phyloP scores from a whole-genome alignment of 1,284 basidiomycete species.

The Trametes pubescens region DNA sequence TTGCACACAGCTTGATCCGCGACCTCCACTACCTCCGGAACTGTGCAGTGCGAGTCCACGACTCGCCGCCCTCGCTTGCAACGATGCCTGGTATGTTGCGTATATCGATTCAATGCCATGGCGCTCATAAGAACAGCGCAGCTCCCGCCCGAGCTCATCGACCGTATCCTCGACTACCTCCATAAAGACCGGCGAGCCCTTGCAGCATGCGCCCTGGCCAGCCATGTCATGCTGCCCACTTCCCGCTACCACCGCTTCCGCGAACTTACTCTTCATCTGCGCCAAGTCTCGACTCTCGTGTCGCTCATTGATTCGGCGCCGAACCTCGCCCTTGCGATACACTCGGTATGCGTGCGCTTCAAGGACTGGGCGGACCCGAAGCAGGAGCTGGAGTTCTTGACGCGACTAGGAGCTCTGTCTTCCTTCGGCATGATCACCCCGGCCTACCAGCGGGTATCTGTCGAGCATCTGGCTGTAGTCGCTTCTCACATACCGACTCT shows the following conservation, averaged over 20 bases:
- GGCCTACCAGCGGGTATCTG: background rate
- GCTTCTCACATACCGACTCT: background rate
- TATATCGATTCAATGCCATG: no score
- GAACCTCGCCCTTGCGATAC: conserved; percentile 15
- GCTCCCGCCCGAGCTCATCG: conserved; percentile 45
- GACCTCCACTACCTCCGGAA: conserved; percentile 4
- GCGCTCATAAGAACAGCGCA: background rate
- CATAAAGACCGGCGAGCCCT: conserved; percentile 43
- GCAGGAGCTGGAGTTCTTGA: background rate
- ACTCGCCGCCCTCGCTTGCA: background rate
- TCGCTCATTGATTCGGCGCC: conserved; percentile 15
- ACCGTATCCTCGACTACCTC: conserved; percentile 46
- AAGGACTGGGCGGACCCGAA: background rate
- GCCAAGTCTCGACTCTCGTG: background rate
- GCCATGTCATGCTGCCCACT: conserved; percentile 44
- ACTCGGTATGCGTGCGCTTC: conserved; percentile 8
- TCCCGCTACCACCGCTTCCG: conserved; percentile 47
- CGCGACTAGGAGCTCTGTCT: background rate
- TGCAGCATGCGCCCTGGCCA: conserved; percentile 45
- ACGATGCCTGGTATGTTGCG: conserved; percentile 8
- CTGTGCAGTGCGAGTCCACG: background rate
- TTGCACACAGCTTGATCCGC: conserved; percentile 1
- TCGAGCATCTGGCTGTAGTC: background rate
- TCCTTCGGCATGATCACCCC: background rate
- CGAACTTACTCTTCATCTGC: conserved; percentile 22